Percentiles rank a stretch among this genome's conserved stretches.
phyloP scores from a whole-genome alignment of 176 grass and related monocot genomes.

The Aegilops speltoides region DNA sequence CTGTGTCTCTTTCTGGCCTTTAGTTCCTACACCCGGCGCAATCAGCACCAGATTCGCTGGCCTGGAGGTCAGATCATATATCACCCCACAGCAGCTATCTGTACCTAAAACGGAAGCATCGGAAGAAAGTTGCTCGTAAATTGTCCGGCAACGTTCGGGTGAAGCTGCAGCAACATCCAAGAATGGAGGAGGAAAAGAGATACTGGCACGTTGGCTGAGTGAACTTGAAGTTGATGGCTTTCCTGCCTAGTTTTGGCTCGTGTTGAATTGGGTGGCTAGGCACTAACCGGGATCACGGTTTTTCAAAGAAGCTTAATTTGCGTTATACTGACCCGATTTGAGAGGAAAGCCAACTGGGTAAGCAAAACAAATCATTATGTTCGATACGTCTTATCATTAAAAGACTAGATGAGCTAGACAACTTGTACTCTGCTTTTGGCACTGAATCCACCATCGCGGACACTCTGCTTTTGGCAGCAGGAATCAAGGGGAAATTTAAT shows the following conservation, averaged over 20 bases:
- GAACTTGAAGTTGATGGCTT: neutral
- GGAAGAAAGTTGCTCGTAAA: neutral
- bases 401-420: neutral
- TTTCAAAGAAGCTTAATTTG: neutral
- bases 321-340: neutral
- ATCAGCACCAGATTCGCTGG: neutral
- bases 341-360: neutral
- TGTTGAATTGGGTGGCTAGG: neutral
- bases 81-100: neutral
- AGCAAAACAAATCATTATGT: neutral
- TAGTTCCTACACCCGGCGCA: neutral
- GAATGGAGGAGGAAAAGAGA: neutral
- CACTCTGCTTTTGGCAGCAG: neutral
- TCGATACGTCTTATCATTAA: neutral
- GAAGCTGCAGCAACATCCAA: neutral
- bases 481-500: neutral
- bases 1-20: neutral
- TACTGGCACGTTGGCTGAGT: neutral
- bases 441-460: neutral
- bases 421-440: too few species aligned
- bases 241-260: constrained; percentile 2
- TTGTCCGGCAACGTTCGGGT: neutral
- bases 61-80: neutral
- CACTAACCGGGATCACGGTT: neutral
- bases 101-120: constrained; percentile 26